phyloP scores from a whole-genome alignment of 2,329 filamentous ascomycete genomes.

The Lachnellula hyalina region DNA sequence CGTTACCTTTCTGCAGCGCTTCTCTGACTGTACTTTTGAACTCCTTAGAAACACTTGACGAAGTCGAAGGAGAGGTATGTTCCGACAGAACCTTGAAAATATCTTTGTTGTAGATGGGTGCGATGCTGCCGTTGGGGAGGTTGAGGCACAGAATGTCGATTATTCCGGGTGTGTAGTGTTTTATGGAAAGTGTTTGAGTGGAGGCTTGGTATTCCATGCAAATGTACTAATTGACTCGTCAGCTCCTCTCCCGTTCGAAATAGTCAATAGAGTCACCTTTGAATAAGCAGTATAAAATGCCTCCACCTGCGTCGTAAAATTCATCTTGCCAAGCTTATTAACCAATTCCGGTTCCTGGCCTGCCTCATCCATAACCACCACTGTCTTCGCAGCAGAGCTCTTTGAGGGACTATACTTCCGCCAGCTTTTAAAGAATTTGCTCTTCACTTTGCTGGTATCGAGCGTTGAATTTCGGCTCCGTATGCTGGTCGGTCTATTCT shows the following conservation, averaged over 20 bases:
- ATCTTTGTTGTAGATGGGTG: conserved; percentile 41
- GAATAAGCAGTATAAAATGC: conserved; percentile 40
- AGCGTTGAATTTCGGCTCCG: not conserved
- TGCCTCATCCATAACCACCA: conserved; percentile 25
- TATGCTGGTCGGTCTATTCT: conserved; percentile 18
- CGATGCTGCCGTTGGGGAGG: conserved; percentile 28
- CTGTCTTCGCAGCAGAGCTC: not conserved
- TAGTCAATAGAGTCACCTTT: conserved; percentile 28
- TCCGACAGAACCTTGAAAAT: conserved; percentile 50
- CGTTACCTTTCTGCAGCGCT: conserved; percentile 17
- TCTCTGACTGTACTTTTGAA: conserved; percentile 42
- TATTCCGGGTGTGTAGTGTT: conserved; percentile 43
- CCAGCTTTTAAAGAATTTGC: conserved; percentile 26
- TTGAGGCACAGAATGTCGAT: conserved; percentile 43
- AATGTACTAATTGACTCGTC: conserved; percentile 32
- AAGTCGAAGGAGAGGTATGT: conserved; percentile 30
- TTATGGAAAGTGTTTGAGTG: conserved; percentile 34
- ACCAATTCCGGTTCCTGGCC: conserved; percentile 39
- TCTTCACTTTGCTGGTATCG: conserved; percentile 8
- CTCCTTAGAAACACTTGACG: conserved; percentile 37
- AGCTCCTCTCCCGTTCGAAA: not conserved
- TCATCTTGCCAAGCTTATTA: conserved; percentile 32
- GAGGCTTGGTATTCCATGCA: conserved; percentile 32
- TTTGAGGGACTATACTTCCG: conserved; percentile 19
- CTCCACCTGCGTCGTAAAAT: conserved; percentile 35